Conservation (phyloP, 2,329 filamentous ascomycete species). For the Fusarium penzigii region DNA sequence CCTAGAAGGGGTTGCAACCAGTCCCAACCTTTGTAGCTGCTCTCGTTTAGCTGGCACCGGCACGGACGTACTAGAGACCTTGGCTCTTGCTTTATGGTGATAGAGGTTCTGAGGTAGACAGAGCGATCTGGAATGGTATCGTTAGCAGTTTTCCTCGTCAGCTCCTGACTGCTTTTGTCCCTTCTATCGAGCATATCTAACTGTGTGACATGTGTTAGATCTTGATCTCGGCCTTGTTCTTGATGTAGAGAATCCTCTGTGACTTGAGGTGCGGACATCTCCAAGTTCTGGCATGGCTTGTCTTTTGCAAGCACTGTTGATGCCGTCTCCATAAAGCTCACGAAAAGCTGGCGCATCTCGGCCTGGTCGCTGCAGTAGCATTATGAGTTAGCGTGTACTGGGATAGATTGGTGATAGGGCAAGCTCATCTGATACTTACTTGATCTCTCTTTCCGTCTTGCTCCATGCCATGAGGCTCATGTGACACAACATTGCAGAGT, state of each 20-base stretch:
- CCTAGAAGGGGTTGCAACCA: constrained; percentile 12
- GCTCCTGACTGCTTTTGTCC: not conserved
- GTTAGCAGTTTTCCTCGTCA: too few species aligned
- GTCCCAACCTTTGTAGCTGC: not conserved
- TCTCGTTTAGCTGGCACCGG: constrained; percentile 7
- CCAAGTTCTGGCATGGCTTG: not conserved
- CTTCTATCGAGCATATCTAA: not conserved
- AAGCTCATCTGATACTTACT: too few species aligned
- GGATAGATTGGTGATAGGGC: too few species aligned
- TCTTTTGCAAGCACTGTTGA: too few species aligned
- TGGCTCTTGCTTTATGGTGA: rapidly evolving
- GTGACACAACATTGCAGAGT: not conserved
- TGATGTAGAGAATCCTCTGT: not conserved
- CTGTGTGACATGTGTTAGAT: not conserved
- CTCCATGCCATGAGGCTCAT: too few species aligned
- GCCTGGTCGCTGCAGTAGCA: not conserved
- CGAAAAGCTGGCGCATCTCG: not conserved
- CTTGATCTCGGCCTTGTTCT: not conserved
- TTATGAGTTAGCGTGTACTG: too few species aligned
- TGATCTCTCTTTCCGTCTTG: not conserved
- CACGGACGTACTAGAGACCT: constrained; percentile 1
- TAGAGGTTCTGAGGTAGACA: not conserved
- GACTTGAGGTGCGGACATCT: not conserved
- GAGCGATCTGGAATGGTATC: too few species aligned
- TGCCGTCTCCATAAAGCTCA: not conserved